Evolutionary conservation across 768 basidiomycete species (phyloP).

Genomic region (Mycena alexandri): DNA sequence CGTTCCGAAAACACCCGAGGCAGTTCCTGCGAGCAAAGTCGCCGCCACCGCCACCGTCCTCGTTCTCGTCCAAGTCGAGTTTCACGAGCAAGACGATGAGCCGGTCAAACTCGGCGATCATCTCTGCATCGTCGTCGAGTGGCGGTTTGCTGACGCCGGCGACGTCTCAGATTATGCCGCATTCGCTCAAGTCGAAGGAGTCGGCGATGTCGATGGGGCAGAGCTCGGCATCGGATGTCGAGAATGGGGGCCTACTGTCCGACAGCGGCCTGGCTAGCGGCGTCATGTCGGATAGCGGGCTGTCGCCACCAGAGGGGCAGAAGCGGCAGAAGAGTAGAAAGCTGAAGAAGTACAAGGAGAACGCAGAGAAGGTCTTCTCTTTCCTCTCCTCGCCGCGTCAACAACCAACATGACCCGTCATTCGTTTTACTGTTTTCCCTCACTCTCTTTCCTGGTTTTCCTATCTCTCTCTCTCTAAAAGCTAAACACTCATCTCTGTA

Average conservation of each 20-base stretch:
- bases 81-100: constrained; percentile 50
- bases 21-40: constrained; percentile 80
- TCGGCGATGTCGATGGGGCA: constrained; percentile 81
- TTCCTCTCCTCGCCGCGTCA: constrained; percentile 80
- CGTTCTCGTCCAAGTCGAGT: constrained; percentile 57
- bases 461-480: constrained; percentile 21
- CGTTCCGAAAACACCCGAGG: constrained; percentile 78
- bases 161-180: constrained; percentile 62
- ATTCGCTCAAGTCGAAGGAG: constrained; percentile 85
- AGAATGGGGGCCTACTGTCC: constrained; percentile 59
- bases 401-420: constrained; percentile 39
- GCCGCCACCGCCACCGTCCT: constrained; percentile 59
- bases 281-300: too few relatives aligned
- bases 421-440: constrained; percentile 18
- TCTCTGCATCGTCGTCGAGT: constrained; percentile 58
- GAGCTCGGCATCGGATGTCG: constrained; percentile 75
- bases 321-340: constrained; percentile 80
- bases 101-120: constrained; percentile 61
- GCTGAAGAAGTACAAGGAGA: constrained; percentile 89
- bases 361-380: constrained; percentile 87
- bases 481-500: constrained; percentile 32
- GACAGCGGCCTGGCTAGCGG: constrained; percentile 47
- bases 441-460: constrained; percentile 11
- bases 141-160: constrained; percentile 74
- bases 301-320: constrained; percentile 55